Base-by-base conservation (phyloP, 148 eudicot genomes). In the Rhododendron simsii region DNA sequence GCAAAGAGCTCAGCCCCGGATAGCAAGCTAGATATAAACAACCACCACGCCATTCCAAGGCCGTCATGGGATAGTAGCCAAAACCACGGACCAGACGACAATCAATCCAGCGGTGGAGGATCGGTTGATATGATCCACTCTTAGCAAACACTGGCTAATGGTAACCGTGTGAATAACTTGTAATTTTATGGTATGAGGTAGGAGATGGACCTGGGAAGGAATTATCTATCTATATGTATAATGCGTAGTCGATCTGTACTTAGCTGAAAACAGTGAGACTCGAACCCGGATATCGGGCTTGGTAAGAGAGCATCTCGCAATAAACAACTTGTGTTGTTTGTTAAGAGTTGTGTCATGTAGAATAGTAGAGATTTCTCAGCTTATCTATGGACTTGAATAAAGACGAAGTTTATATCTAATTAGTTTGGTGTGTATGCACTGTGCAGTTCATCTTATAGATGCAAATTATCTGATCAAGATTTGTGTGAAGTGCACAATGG, bases 21-120 rank as follows among this genome's bases (percentile, higher is more conserved):
- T 4, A 55, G 47, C 7, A 1, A 84, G 79, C 21, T 47, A 7
- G 81, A 73, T 37, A 37, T 86, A 14, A 73, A 73, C 26, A 81
- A 86, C 63, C 88, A 86, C 81, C 88, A 86, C 45, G 21, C 69
- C 26, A 86, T 82, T 78, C 85, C 88, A 35, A 86, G 88, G 76
- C 50, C 33, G 41, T 53, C 59, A 0, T 82, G 88, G 88, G 88
- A 86, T 57, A 44, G 28, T 69, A 20, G 41, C 84, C 59, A 81
- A 7, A 37, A 45, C 26, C 14, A 7, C 51, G 85, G 61, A 44
- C 13, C 57, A 14, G 15, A 14, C 12, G 28, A 61, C 3, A 15
- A 20, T 50, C 61, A 50, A 84, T 45, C 79, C 45, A 44, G 30
- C 20, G 61, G 30, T 45, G 30, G 44, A 63, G 48, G 23, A 20